Base-by-base conservation (phyloP, 352 stramenopile genomes). In the Phytopythium oedochilum region DNA sequence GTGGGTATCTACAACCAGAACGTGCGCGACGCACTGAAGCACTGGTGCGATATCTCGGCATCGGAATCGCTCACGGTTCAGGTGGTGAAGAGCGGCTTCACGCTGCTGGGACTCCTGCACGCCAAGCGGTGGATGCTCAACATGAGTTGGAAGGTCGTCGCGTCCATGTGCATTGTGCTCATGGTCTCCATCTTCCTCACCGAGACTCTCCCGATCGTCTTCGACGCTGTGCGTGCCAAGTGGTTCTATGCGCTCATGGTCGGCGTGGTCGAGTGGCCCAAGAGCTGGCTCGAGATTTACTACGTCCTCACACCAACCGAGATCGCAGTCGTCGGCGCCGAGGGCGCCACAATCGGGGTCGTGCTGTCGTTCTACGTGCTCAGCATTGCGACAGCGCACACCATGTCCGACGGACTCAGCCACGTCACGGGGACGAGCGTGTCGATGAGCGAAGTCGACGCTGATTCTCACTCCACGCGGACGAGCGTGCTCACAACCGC, bases 281-380 rank as follows among this genome's bases (percentile, higher is more conserved):
- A 69, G 20, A 66, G 51, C 4, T 79, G 68, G 67, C 55, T 84
- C 15, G 38, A 68, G 26, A 42, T 89, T 11, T 80, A 74, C 29
- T 63, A 51, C 2, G 50, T 84, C 31, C 26, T 86, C 12, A 57
- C 66, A 2, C 66, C 64, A 1, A 88, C 77, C 1, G 79, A 89
- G 52, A 78, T 88, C 42, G 64, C 77, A 3, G 62, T 78, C 18
- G 64, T 73, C 6, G 79, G 75, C 3, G 68, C 62, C 10, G 76
- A 88, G 53, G 79, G 76, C 7, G 73, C 73, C 34, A 85, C 68
- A 1, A 69, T 86, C 35, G 77, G 79, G 0, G 43, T 86, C 11
- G 51, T 85, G 8, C 55, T 83, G 18, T 85, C 76, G 3, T 67
- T 79, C 25, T 69, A 83, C 47, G 61, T 57, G 26, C 65, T 88